These are phyloP conservation scores for Glycine latifolia DNA, from an alignment of 306 rosid species.

Conservation along the genomic window DNA sequence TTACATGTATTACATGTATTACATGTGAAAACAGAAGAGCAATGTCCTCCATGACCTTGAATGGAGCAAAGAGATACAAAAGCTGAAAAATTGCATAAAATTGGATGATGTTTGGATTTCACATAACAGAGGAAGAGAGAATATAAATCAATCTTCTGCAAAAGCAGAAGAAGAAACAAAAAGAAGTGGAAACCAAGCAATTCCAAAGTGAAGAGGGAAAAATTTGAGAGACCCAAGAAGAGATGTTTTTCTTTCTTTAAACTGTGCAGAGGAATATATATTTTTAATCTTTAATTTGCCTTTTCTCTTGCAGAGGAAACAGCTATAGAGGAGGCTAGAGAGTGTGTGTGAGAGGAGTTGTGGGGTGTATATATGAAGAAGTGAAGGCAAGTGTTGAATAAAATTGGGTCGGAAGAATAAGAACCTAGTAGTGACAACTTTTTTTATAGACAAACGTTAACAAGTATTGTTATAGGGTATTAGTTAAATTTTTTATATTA, in stretches of 20 bases:
- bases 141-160: conserved; percentile 40
- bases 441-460: neutral
- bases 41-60: conserved; percentile 46
- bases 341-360: conserved; percentile 39
- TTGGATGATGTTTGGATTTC: conserved; percentile 47
- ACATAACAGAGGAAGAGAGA: conserved; percentile 54
- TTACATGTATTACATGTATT: neutral
- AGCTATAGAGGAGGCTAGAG: neutral
- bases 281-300: conserved; percentile 47
- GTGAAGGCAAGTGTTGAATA: conserved; percentile 41
- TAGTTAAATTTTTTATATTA: no score
- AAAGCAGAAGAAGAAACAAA: conserved; percentile 52
- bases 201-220: conserved; percentile 50
- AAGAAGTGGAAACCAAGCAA: conserved; percentile 57
- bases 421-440: conserved; percentile 17
- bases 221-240: conserved; percentile 72
- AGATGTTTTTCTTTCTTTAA: conserved; percentile 46
- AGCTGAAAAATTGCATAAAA: conserved; percentile 35
- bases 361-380: neutral
- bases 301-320: conserved; percentile 17
- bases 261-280: conserved; percentile 46
- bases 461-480: no score
- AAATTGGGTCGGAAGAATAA: conserved; percentile 46
- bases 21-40: conserved; percentile 34
- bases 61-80: conserved; percentile 41